Conservation (phyloP, 768 basidiomycete species). For the Termitomyces sp. region DNA sequence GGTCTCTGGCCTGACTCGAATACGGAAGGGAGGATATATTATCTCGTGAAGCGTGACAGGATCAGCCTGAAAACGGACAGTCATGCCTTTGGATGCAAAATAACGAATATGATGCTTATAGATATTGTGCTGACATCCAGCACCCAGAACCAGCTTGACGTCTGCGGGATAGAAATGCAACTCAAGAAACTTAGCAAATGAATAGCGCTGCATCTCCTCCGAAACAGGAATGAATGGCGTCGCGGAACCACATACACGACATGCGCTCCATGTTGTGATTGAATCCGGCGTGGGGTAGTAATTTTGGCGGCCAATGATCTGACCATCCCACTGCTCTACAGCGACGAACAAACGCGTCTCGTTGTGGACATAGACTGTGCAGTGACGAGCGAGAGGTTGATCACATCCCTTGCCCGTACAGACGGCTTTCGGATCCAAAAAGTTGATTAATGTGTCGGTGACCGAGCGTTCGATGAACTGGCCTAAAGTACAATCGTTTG, state of each 20-base stretch:
- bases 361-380: slow-evolving; percentile 88
- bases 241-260: slow-evolving; percentile 69
- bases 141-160: slow-evolving; percentile 78
- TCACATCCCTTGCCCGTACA: slow-evolving; percentile 85
- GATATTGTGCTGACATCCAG: slow-evolving; percentile 91
- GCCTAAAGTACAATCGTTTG: slow-evolving; percentile 88
- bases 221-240: slow-evolving; percentile 88
- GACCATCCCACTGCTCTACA: slow-evolving; percentile 84
- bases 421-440: slow-evolving; percentile 66
- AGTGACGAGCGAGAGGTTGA: slow-evolving; percentile 76
- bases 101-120: slow-evolving; percentile 91
- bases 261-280: slow-evolving; percentile 90
- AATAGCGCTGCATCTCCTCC: slow-evolving; percentile 89
- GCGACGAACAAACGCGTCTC: slow-evolving; percentile 77
- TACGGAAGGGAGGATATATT: slow-evolving; percentile 81
- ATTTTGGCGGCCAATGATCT: slow-evolving; percentile 54
- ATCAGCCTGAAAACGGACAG: slow-evolving; percentile 85
- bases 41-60: slow-evolving; percentile 79
- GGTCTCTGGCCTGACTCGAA: slow-evolving; percentile 81
- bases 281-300: slow-evolving; percentile 60
- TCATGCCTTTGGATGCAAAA: slow-evolving; percentile 80
- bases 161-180: slow-evolving; percentile 93
- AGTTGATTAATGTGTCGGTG: slow-evolving; percentile 59
- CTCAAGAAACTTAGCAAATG: slow-evolving; percentile 94
- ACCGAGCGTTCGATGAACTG: slow-evolving; percentile 87